Conservation (phyloP, 202 grass and related monocot genomes). For the Panicum hallii region DNA sequence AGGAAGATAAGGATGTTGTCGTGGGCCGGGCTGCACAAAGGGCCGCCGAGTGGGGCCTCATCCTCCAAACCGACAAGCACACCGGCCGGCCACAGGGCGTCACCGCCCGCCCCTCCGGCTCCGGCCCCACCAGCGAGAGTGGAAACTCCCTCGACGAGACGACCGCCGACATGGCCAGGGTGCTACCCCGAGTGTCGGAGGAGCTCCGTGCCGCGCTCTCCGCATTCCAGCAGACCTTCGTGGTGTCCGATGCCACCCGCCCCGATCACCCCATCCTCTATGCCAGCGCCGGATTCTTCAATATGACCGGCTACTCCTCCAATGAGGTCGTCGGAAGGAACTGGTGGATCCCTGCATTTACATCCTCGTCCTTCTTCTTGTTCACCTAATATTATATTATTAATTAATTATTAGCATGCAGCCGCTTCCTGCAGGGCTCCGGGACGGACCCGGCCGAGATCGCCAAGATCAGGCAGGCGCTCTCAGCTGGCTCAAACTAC, state of each 20-base stretch:
- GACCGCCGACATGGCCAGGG: slow-evolving; percentile 10
- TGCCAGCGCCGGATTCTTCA: slow-evolving; percentile 91
- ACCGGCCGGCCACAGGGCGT: slow-evolving; percentile 77
- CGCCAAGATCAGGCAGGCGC: slow-evolving; percentile 77
- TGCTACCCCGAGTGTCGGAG: slow-evolving; percentile 80
- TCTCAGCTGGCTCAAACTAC: slow-evolving; percentile 73
- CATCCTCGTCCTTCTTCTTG: too few species aligned
- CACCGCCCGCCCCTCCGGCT: slow-evolving; percentile 52
- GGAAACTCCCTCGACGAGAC: slow-evolving; percentile 53
- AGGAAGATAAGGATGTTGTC: background rate
- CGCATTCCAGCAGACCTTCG: slow-evolving; percentile 93
- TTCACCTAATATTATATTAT: too few species aligned
- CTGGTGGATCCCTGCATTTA: slow-evolving; percentile 44
- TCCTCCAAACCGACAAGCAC: slow-evolving; percentile 80
- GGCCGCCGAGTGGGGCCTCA: slow-evolving; percentile 85
- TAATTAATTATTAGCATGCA: slow-evolving; percentile 3
- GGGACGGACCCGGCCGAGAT: slow-evolving; percentile 77
- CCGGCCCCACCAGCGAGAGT: background rate
- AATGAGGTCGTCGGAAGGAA: slow-evolving; percentile 88
- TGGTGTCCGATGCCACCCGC: slow-evolving; percentile 84
- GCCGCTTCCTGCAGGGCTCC: slow-evolving; percentile 86
- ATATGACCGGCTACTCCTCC: slow-evolving; percentile 89
- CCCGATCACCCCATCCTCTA: slow-evolving; percentile 87
- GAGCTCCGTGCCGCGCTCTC: slow-evolving; percentile 88
- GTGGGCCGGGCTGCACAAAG: slow-evolving; percentile 60